phyloP scores from a whole-genome alignment of 192 early-diverging fungal genomes.

The Backusella tarrabulga region DNA sequence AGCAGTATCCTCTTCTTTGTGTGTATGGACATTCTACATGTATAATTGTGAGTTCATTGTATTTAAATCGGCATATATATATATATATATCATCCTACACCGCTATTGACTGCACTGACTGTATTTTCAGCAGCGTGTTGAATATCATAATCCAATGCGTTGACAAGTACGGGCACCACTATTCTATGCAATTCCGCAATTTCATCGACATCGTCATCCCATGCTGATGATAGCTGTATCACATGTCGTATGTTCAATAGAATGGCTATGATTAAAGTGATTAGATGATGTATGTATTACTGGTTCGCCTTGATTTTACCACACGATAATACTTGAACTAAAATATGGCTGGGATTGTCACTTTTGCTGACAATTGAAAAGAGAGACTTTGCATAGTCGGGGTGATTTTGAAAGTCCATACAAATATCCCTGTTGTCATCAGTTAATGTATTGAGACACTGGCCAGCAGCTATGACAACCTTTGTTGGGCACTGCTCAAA shows the following conservation, averaged over 20 bases:
- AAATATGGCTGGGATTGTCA: constrained; percentile 51
- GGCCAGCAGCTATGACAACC: constrained; percentile 56
- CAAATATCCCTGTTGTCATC: constrained; percentile 70
- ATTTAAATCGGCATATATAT: background rate
- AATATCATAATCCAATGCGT: constrained; percentile 48
- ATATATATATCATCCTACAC: constrained; percentile 38
- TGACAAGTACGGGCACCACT: constrained; percentile 45
- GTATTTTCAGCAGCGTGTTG: constrained; percentile 48
- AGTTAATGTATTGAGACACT: constrained; percentile 81
- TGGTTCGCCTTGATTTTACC: constrained; percentile 25
- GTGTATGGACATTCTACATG: background rate
- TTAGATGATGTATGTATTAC: too few species aligned
- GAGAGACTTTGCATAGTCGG: constrained; percentile 52
- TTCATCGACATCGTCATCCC: constrained; percentile 35
- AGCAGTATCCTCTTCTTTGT: constrained; percentile 17
- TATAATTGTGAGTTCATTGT: background rate
- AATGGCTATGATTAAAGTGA: constrained; percentile 30
- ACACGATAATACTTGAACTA: constrained; percentile 70
- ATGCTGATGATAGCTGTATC: constrained; percentile 26
- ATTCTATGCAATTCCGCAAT: constrained; percentile 41
- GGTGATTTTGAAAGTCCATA: constrained; percentile 55
- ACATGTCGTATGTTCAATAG: constrained; percentile 51
- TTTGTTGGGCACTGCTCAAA: constrained; percentile 46
- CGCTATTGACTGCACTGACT: constrained; percentile 34
- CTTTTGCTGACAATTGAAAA: constrained; percentile 41